phyloP scores from a whole-genome alignment of 805 yeast genomes.

The Ogataea allantospora region DNA sequence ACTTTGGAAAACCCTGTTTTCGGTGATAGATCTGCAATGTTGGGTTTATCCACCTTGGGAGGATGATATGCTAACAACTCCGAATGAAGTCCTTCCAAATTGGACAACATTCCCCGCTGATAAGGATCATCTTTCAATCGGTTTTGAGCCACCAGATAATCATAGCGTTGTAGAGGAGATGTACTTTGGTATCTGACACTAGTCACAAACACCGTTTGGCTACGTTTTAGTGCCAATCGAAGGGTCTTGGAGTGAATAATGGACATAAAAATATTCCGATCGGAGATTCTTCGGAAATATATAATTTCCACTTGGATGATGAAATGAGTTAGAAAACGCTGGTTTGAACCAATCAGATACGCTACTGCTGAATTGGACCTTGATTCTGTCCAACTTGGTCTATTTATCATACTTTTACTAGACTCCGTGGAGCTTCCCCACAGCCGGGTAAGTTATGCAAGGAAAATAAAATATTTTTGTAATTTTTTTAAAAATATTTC shows the following conservation, averaged over 20 bases:
- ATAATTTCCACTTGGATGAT: neutral
- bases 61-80: slow-evolving; percentile 58
- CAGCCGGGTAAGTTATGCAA: slow-evolving; percentile 4
- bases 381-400: too few relatives aligned
- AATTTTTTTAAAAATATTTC: slow-evolving; percentile 7
- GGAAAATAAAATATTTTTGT: neutral
- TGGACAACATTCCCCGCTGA: slow-evolving; percentile 71
- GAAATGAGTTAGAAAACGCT: neutral
- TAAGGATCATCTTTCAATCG: slow-evolving; percentile 68
- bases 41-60: slow-evolving; percentile 54
- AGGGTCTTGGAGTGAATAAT: neutral
- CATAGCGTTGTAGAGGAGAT: slow-evolving; percentile 33
- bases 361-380: too few relatives aligned
- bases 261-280: slow-evolving; percentile 6
- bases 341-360: too few relatives aligned
- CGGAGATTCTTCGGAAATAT: slow-evolving; percentile 8
- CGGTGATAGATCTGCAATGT: slow-evolving; percentile 50
- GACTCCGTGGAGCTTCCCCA: neutral
- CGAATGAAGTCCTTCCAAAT: slow-evolving; percentile 58
- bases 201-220: neutral
- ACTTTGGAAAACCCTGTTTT: slow-evolving; percentile 41
- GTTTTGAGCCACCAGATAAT: slow-evolving; percentile 35
- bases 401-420: too few relatives aligned
- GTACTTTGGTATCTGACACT: slow-evolving; percentile 13
- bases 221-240: neutral